Base-by-base conservation (phyloP, 2,329 filamentous ascomycete species). In the Dactylonectria estremocensis region DNA sequence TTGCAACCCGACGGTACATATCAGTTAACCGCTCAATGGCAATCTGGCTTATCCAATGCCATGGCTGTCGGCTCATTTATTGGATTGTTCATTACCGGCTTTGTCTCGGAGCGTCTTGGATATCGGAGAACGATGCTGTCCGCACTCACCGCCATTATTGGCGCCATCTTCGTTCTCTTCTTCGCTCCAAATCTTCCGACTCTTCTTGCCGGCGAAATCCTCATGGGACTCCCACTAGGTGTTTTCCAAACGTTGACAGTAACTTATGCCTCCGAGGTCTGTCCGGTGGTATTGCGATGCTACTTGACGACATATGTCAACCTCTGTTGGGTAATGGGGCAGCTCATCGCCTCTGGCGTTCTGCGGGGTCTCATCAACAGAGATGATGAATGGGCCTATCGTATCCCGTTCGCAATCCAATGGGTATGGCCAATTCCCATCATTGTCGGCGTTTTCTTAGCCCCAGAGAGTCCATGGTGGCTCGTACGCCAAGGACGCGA, bases 381-480 rank as follows among this genome's bases (percentile, higher is more conserved):
- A 7, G 10, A 8, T 11, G 35, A 37, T 13, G 5, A 37, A 37
- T 37, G 35, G 35, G 35, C 5, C 3, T 37, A 37, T 37, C 35
- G 35, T 13, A 37, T 37, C 10, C 35, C 35, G 3, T 77, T 76
- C 35, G 76, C 74, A 2, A 67, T 77, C 2, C 74, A 77, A 18
- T 76, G 73, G 67, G 55, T 71, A 2, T 77, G 72, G 70, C 76
- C 76, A 1, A 68, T 73, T 28, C 52, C 59, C 16, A 37, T 37
- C 10, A 37, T 37, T 13, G 14, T 37, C 35, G 37, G 33, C 56
- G 31, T 61, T 62, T 67, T 35, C 10, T 37, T 37, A 3, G 35
- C 59, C 55, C 81, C 82, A 2, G 80, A 83, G 66, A 81, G 78
- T 5, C 82, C 82, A 1, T 84, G 82, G 80, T 83, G 79, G 77